Base-by-base conservation (phyloP, 352 stramenopile species). In the Phytopythium vexans region DNA sequence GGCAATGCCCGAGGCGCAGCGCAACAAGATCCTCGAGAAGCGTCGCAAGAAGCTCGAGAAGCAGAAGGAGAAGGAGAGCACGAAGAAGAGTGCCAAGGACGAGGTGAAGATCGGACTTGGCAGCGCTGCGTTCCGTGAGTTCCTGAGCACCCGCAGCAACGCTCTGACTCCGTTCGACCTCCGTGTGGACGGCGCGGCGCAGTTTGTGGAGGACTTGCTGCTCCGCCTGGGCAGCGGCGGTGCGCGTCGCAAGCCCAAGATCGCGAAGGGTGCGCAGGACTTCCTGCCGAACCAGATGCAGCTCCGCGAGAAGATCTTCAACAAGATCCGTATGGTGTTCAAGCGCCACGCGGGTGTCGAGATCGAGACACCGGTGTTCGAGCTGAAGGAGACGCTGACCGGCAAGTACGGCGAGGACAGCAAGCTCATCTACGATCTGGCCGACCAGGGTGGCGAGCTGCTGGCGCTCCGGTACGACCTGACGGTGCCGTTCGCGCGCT, bases 371-470 rank as follows among this genome's bases (percentile, higher is more conserved):
- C 97, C 97, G 12, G 96, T 99, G 21, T 99, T 99, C 61, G 97
- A 99, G 77, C 80, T 99, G 34, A 99, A 99, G 66, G 96, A 99
- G 64, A 99, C 97, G 39, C 78, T 99, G 11, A 99, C 94, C 11
- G 97, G 97, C 51, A 99, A 99, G 74, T 99, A 99, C 72, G 97
- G 97, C 42, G 97, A 99, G 69, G 96, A 99, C 72, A 96, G 78
- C 61, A 99, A 99, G 73, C 89, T 99, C 21, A 99, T 99, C 65
- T 99, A 99, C 73, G 96, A 99, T 62, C 78, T 99, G 45, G 96
- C 96, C 11, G 97, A 99, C 74, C 97, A 99, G 63, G 97, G 95
- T 59, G 96, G 96, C 40, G 94, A 99, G 69, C 59, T 98, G 15
- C 68, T 99, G 49, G 90, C 89, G 32, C 77, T 97, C 27, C 83